These are phyloP conservation scores for Ricinus communis DNA, from an alignment of 345 rosid species.

Conservation along the genomic window DNA sequence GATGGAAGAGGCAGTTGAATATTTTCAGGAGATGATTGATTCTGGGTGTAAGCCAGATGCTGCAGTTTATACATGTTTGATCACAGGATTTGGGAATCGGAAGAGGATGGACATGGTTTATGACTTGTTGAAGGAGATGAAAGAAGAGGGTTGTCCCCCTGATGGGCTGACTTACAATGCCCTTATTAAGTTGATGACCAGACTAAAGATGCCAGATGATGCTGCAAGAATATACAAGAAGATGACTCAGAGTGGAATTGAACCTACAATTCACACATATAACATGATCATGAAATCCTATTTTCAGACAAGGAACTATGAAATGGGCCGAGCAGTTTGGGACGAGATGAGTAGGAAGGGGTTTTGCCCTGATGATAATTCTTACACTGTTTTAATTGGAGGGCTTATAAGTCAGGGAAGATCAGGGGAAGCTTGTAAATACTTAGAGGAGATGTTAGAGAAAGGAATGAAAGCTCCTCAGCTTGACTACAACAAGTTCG, in stretches of 20 bases:
- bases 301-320: conserved; percentile 58
- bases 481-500: conserved; percentile 79
- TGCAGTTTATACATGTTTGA: conserved; percentile 79
- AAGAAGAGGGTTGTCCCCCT: conserved; percentile 67
- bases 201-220: conserved; percentile 62
- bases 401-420: conserved; percentile 76
- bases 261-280: conserved; percentile 73
- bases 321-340: conserved; percentile 68
- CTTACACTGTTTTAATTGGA: conserved; percentile 71
- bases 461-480: conserved; percentile 90
- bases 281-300: conserved; percentile 88
- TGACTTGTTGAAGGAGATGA: conserved; percentile 73
- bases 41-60: conserved; percentile 61
- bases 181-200: conserved; percentile 71
- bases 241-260: conserved; percentile 57
- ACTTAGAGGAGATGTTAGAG: conserved; percentile 78
- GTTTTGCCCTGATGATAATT: conserved; percentile 77
- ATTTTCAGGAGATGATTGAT: conserved; percentile 73
- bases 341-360: conserved; percentile 76
- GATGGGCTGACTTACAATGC: conserved; percentile 84
- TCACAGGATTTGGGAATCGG: conserved; percentile 76
- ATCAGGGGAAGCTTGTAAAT: conserved; percentile 72
- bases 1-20: conserved; percentile 70
- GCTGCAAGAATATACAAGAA: conserved; percentile 63
- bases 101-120: conserved; percentile 67